Conservation (phyloP, 2,329 filamentous ascomycete species). For the Fusarium bactridioides region DNA sequence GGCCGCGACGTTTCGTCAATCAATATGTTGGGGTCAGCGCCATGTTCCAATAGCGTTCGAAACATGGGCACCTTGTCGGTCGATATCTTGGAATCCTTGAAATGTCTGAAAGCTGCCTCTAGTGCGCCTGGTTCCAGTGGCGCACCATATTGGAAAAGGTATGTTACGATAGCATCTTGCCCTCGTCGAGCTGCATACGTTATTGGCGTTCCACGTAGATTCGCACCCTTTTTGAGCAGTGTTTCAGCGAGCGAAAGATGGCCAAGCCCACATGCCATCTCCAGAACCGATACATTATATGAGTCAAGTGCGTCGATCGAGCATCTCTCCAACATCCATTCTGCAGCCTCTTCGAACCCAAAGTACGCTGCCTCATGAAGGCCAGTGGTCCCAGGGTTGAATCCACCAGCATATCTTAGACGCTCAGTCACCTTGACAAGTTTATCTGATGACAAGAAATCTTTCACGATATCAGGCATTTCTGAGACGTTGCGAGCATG, state of each 20-base stretch:
- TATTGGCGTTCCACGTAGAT: neutral
- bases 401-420: neutral
- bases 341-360: neutral
- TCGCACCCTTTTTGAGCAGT: neutral
- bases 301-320: neutral
- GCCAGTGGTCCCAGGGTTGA: neutral
- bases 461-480: neutral
- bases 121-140: neutral
- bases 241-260: neutral
- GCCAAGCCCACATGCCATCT: neutral
- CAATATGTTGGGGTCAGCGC: neutral
- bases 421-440: neutral
- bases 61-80: neutral
- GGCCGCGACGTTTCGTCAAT: neutral
- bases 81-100: neutral
- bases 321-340: neutral
- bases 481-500: neutral
- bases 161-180: neutral
- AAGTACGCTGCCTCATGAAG: slow-evolving; percentile 8
- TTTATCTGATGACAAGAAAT: neutral
- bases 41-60: neutral
- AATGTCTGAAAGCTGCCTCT: neutral
- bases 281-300: neutral
- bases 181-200: neutral
- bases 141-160: neutral